Conservation (phyloP, 2,329 filamentous ascomycete species). For the Tolypocladium tropicale region DNA sequence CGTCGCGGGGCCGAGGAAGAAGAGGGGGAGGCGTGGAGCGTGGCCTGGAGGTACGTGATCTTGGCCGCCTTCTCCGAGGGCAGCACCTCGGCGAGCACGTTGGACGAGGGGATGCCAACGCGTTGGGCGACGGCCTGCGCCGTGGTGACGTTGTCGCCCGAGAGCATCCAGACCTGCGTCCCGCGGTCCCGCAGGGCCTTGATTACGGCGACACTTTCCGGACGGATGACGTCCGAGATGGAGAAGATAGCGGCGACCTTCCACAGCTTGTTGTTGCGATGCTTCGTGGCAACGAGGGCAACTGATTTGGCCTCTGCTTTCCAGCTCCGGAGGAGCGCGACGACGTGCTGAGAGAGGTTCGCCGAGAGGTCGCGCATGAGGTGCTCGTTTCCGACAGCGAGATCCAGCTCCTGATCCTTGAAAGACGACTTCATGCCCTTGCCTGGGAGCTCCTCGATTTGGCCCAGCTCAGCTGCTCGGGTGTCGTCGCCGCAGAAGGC, state of each 20-base stretch:
- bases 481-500: conserved; percentile 42
- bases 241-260: conserved; percentile 57
- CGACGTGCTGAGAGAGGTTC: conserved; percentile 22
- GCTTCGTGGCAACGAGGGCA: conserved; percentile 42
- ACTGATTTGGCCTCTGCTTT: conserved; percentile 55
- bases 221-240: conserved; percentile 71
- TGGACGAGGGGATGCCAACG: conserved; percentile 60
- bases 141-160: conserved; percentile 81
- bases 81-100: conserved; percentile 80
- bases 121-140: conserved; percentile 66
- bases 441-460: conserved; percentile 58
- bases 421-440: conserved; percentile 57
- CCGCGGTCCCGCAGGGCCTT: conserved; percentile 51
- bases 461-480: conserved; percentile 21
- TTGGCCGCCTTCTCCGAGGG: conserved; percentile 73
- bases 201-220: conserved; percentile 58
- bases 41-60: conserved; percentile 52
- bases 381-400: conserved; percentile 63
- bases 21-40: conserved; percentile 27
- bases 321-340: conserved; percentile 39
- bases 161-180: conserved; percentile 82
- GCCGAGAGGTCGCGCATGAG: conserved; percentile 48
- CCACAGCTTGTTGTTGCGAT: conserved; percentile 22
- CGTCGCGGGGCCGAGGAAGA: neutral
- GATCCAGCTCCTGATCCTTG: conserved; percentile 27